Evolutionary conservation across 768 basidiomycete genomes (phyloP), one percentile per base, ranked within the genome.

Genomic region (Mycena indigotica): DNA sequence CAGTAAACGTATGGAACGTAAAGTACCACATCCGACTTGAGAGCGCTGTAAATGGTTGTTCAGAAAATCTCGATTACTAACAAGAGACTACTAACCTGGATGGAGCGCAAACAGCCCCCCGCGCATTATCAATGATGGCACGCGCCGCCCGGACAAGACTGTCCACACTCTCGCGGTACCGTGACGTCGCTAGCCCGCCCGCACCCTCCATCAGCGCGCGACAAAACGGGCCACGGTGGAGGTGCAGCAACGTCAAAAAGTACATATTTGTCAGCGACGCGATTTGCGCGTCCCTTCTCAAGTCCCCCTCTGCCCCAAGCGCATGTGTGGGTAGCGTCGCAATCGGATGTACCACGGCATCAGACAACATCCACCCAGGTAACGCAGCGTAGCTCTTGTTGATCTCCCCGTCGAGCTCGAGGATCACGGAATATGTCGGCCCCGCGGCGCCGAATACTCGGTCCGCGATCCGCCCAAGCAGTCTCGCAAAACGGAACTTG

Each of bases 221-320:
- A 19, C 67, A 67, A 28, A 67, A 67, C 8, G 67, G 67, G 15
- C 65, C 61, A 1, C 67, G 58, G 51, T 67, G 67, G 28, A 67
- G 28, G 60, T 66, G 65, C 28, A 67, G 35, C 8, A 65, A 50
- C 4, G 61, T 60, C 44, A 61, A 40, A 40, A 61, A 66, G 39
- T 63, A 61, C 65, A 65, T 66, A 21, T 64, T 66, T 29, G 65
- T 55, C 5, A 67, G 38, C 13, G 61, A 58, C 23, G 62, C 57
- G 12, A 63, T 59, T 50, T 66, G 67, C 28, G 59, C 57, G 45
- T 62, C 25, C 28, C 56, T 49, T 38, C 57, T 46, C 26, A 57
- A 25, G n/a, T 65, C 55, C 17, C 53, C 13, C 35, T 64, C 55
- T 28, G 40, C 50, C 21, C 46, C 51, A 53, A 60, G 23, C 30